Evolutionary conservation across 352 stramenopile genomes (phyloP), one percentile per base, ranked within the genome.

Genomic region (Phytophthora hybrid): DNA sequence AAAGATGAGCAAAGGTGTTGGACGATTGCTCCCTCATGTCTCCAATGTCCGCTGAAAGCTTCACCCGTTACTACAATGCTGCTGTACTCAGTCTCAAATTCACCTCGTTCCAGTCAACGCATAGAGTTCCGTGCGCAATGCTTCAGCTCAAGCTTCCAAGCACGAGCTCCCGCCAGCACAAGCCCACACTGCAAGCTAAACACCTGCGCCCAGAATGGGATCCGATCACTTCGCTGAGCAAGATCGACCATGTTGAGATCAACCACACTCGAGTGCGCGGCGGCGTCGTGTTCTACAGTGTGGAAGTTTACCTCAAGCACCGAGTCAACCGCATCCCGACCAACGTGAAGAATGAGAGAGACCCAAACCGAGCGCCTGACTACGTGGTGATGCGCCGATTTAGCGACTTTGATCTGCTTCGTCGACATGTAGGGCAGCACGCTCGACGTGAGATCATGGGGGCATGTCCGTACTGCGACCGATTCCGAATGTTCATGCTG

Each of bases 251-350:
- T 29, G 63, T 85, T 23, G 73, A 80, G 70, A 81, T 88, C 70
- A 71, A 69, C 19, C 18, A 64, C 34, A 64, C 64, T 8, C 44
- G 41, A 49, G 71, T 81, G 41, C 78, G 73, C 21, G 68, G 77
- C 14, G 74, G 74, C 16, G 81, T 88, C n/a, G 69, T 69, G 4
- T 82, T 75, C 64, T 87, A 87, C 64, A 66, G 77, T 4, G 32
- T 87, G 21, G 75, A 89, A 37, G 77, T 90, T 23, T 90, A 81
- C 71, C 66, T 89, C 37, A 57, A 86, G 52, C 73, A 80, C 52
- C 61, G 72, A 26, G 71, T 79, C 39, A 85, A 62, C 52, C 81
- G 77, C 41, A 85, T 90, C 58, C 83, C 78, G 52, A 83, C 78
- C 8, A 83, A 82, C 78, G 54, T 76, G 58, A 73, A 63, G 9